phyloP scores from a whole-genome alignment of 2,329 filamentous ascomycete genomes.

The Colletotrichum musae region DNA sequence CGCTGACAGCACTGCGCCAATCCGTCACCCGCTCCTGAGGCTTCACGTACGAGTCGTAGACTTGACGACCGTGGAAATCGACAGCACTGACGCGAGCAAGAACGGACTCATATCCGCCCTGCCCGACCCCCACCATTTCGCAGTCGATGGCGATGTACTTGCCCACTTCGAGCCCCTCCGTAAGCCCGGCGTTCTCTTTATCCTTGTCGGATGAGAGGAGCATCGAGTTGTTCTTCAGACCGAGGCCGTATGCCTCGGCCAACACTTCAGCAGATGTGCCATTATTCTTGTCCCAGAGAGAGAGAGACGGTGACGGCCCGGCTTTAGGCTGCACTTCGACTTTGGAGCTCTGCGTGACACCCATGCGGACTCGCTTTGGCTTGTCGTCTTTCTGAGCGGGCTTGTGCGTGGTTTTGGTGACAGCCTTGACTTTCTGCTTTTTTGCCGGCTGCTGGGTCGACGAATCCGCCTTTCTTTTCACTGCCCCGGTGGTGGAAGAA shows the following conservation, averaged over 20 bases:
- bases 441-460: conserved; percentile 47
- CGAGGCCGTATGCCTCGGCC: conserved; percentile 73
- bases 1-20: conserved; percentile 90
- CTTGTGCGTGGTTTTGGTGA: conserved; percentile 37
- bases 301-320: conserved; percentile 67
- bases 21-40: conserved; percentile 86
- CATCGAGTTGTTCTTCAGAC: conserved; percentile 64
- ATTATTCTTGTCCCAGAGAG: conserved; percentile 73
- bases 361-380: conserved; percentile 63
- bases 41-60: conserved; percentile 94
- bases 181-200: conserved; percentile 75
- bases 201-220: conserved; percentile 60
- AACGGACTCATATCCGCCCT: conserved; percentile 77
- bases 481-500: conserved; percentile 45
- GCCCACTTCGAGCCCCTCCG: conserved; percentile 77
- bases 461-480: conserved; percentile 58
- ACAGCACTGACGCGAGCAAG: conserved; percentile 91
- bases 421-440: conserved; percentile 47
- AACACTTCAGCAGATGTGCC: conserved; percentile 73
- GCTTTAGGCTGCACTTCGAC: conserved; percentile 54
- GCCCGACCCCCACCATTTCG: conserved; percentile 95
- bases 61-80: conserved; percentile 91
- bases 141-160: conserved; percentile 96
- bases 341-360: conserved; percentile 66
- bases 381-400: conserved; percentile 34